A percentile compares a stretch with the other conserved stretches of the same genome.
phyloP scores from a whole-genome alignment of 495 filamentous ascomycete genomes.

The Tetracladium setigerum region DNA sequence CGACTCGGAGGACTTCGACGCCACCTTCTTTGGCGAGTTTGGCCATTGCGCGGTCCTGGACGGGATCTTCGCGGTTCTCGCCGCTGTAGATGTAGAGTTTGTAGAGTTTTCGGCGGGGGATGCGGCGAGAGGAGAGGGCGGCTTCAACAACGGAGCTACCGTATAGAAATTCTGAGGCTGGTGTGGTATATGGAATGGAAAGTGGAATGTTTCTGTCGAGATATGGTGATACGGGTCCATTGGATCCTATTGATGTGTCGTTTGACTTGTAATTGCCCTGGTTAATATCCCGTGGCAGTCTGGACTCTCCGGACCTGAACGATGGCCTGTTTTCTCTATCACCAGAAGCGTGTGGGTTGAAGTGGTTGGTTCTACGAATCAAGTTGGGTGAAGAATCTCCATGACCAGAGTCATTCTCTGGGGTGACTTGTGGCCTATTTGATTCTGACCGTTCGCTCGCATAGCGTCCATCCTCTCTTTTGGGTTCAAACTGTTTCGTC shows the following conservation, averaged over 20 bases:
- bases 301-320: no score
- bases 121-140: slow-evolving; percentile 50
- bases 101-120: slow-evolving; percentile 62
- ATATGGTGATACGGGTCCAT: not conserved
- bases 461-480: no score
- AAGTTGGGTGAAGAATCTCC: no score
- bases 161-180: slow-evolving; percentile 87
- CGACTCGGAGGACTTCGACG: slow-evolving; percentile 45
- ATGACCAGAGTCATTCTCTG: no score
- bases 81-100: slow-evolving; percentile 71
- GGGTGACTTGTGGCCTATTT: no score
- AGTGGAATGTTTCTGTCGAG: slow-evolving; percentile 30
- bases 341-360: no score
- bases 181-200: slow-evolving; percentile 70
- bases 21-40: slow-evolving; percentile 50
- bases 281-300: no score
- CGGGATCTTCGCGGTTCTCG: slow-evolving; percentile 30
- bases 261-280: not conserved
- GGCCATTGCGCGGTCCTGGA: slow-evolving; percentile 38
- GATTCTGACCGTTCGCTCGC: no score
- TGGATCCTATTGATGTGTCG: not conserved
- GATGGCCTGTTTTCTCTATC: no score
- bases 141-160: slow-evolving; percentile 76
- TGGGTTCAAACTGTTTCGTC: no score
- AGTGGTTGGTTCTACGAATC: no score